Evolutionary conservation across 2,329 filamentous ascomycete genomes (phyloP), one percentile per base, ranked within the genome.

Genomic region (Bisporella sp.): DNA sequence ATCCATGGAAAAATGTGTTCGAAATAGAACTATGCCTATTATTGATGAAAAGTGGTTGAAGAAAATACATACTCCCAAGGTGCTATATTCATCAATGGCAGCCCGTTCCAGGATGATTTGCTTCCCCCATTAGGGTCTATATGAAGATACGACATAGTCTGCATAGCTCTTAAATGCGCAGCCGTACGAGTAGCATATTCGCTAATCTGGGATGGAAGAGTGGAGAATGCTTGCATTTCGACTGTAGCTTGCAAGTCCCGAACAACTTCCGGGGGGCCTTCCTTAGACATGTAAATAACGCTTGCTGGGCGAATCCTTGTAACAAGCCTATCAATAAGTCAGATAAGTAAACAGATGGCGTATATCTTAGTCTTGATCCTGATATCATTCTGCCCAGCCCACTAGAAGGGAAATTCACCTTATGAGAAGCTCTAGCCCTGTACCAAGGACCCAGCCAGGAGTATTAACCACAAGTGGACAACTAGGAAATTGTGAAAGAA

Each of bases 131-230:
- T 48, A 39, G 53, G 44, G 13, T 66, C 61, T 7, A 71, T 57
- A 62, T 92, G 88, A 60, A 92, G 89, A 59, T 91, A 92, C 0
- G 86, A 84, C 75, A 89, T 83, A n/a, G 76, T 80, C 58, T 90
- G 85, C 84, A 92, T 89, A 5, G 77, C 76, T 46, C 85, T 73
- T 3, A 88, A 67, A 54, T 91, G 82, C 0, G 79, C 74, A 0
- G 85, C 76, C 7, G 82, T 86, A 37, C 83, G 73, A 3, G 76
- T 70, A 1, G 73, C 73, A 40, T 72, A 72, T 40, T 81, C 76
- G n/a, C 73, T 73, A 6, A 74, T 66, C 57, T 83, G 77, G 1
- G 84, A 83, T 5, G 82, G 77, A 4, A 89, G 68, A 5, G 73
- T 70, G 39, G 71, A 68, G 42, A 85, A 72, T 0, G 60, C 58